Percentiles rank a stretch among this genome's conserved stretches.
These are phyloP conservation scores for Kuraishia capsulata DNA, from an alignment of 805 yeast species.

Conservation along the genomic window DNA sequence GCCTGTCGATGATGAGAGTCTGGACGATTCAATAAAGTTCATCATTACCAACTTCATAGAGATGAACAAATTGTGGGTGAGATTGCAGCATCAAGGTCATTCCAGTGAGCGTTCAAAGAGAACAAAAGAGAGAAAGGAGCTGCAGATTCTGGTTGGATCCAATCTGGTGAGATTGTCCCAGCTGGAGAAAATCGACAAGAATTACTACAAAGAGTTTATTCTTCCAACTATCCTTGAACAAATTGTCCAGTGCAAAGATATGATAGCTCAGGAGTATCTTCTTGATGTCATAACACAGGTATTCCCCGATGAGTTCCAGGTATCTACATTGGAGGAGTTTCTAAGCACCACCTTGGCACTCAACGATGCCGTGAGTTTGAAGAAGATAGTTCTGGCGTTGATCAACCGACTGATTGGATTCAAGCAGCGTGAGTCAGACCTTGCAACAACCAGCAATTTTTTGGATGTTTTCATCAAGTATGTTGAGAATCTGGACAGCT, in stretches of 20 bases:
- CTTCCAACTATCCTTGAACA: constrained; percentile 83
- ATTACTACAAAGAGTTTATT: constrained; percentile 38
- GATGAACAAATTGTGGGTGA: constrained; percentile 97
- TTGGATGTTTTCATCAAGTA: constrained; percentile 64
- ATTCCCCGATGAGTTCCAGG: constrained; percentile 88
- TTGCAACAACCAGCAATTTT: constrained; percentile 16
- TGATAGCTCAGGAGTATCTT: constrained; percentile 84
- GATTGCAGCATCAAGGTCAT: constrained; percentile 93
- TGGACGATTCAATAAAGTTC: constrained; percentile 67
- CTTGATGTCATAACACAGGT: constrained; percentile 89
- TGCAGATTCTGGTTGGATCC: constrained; percentile 87
- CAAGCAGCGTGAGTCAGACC: constrained; percentile 29
- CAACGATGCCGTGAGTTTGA: constrained; percentile 61
- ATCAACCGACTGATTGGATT: constrained; percentile 61
- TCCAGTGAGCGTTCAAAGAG: constrained; percentile 71
- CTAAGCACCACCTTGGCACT: constrained; percentile 58
- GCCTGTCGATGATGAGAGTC: constrained; percentile 28
- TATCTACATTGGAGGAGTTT: constrained; percentile 59
- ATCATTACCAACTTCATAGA: constrained; percentile 84
- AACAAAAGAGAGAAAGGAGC: constrained; percentile 72
- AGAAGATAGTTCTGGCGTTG: constrained; percentile 58
- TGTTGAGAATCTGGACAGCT: constrained; percentile 41
- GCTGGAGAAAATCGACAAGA: constrained; percentile 61
- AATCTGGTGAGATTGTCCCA: constrained; percentile 86
- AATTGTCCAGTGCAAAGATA: constrained; percentile 85